A percentile compares a stretch with the other conserved stretches of the same genome.
phyloP scores from a whole-genome alignment of 768 basidiomycete genomes.

The Sistotremastrum niveocremeum region DNA sequence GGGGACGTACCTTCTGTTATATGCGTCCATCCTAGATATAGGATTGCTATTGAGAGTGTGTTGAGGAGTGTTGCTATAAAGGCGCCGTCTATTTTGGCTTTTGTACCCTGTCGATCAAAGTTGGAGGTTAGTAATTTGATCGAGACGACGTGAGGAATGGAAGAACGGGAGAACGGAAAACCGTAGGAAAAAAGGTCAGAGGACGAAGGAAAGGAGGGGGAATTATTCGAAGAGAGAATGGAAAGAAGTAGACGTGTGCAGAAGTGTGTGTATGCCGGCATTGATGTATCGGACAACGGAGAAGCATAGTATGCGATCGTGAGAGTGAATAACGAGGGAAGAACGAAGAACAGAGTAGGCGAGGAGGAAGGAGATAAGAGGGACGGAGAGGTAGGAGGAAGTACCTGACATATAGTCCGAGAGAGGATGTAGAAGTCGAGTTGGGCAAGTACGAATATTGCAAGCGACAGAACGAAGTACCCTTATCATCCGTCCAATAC shows the following conservation, averaged over 20 bases:
- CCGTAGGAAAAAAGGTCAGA: too few relatives aligned
- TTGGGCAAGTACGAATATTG: conserved; percentile 70
- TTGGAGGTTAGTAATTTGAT: too few relatives aligned
- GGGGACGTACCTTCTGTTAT: conserved; percentile 68
- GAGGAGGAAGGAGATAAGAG: background rate
- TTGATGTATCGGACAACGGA: too few relatives aligned
- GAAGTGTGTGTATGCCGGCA: too few relatives aligned
- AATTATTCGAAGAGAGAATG: too few relatives aligned
- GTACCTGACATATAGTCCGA: conserved; percentile 57
- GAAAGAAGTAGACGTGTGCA: too few relatives aligned
- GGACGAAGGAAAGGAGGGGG: too few relatives aligned
- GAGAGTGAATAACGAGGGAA: too few relatives aligned
- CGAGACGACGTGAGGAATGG: too few relatives aligned
- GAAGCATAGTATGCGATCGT: too few relatives aligned
- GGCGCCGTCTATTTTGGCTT: conserved; percentile 68
- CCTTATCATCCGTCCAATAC: conserved; percentile 13
- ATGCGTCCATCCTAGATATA: conserved; percentile 72
- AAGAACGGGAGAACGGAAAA: too few relatives aligned
- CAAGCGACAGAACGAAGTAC: conserved; percentile 61
- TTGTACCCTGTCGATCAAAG: conserved; percentile 33
- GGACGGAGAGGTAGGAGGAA: conserved; percentile 13
- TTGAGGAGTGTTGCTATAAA: conserved; percentile 81
- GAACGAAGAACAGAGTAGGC: too few relatives aligned
- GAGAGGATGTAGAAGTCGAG: conserved; percentile 73
- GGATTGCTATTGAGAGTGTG: conserved; percentile 49